phyloP scores from a whole-genome alignment of 202 grass and related monocot genomes.

The Hordeum pubiflorum region DNA sequence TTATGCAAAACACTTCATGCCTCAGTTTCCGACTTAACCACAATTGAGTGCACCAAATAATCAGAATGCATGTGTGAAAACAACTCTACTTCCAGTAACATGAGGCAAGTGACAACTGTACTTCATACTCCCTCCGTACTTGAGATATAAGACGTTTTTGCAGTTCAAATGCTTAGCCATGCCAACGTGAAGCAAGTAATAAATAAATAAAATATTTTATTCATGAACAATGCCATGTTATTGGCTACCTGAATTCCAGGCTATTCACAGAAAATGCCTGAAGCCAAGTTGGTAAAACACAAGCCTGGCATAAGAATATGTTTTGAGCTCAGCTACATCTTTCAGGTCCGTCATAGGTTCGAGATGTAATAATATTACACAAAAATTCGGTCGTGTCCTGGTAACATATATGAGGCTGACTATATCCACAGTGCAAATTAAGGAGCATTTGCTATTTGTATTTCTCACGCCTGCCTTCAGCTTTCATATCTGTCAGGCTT shows the following conservation, averaged over 20 bases:
- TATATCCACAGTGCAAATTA: conserved; percentile 27
- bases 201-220: not conserved
- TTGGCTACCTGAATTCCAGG: conserved; percentile 27
- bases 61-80: not conserved
- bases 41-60: not conserved
- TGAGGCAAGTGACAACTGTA: too few species aligned
- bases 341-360: not conserved
- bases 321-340: not conserved
- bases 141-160: too few species aligned
- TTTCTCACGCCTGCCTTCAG: not conserved
- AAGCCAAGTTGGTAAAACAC: conserved; percentile 3
- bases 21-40: not conserved
- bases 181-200: not conserved
- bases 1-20: not conserved
- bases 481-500: not conserved
- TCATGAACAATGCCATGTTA: not conserved
- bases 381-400: conserved; percentile 16
- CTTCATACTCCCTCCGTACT: too few species aligned
- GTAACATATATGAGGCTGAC: conserved; percentile 5
- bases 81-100: not conserved
- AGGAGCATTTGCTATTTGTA: not conserved
- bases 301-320: not conserved
- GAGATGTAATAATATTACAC: conserved; percentile 23
- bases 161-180: not conserved
- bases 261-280: conserved; percentile 29